A percentile compares a stretch with the other conserved stretches of the same genome.
These are phyloP conservation scores for Pleoardoris graminearum DNA, from an alignment of 2,329 filamentous ascomycete genomes.

Conservation along the genomic window DNA sequence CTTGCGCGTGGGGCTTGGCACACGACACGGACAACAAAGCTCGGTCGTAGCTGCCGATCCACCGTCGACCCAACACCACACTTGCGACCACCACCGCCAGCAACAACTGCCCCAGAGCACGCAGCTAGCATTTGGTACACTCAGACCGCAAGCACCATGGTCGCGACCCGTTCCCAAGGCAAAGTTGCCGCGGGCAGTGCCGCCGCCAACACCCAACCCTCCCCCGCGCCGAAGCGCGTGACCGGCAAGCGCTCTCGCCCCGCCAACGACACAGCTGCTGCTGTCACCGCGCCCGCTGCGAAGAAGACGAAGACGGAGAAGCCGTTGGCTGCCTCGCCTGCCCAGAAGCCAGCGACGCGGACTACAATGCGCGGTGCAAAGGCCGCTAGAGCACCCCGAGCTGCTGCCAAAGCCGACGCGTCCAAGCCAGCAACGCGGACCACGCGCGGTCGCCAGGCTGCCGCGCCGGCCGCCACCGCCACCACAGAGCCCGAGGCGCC, in stretches of 20 bases:
- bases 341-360: constrained; percentile 1
- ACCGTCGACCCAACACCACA: not conserved
- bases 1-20: not conserved
- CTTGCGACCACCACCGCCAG: not conserved
- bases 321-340: constrained; percentile 12
- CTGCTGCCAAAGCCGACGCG: constrained; percentile 16
- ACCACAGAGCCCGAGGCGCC: not conserved
- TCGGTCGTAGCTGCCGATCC: constrained; percentile 1
- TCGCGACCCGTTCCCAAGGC: constrained; percentile 38
- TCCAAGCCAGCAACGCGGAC: constrained; percentile 28
- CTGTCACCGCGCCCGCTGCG: not conserved
- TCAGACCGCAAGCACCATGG: constrained; percentile 24
- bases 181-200: constrained; percentile 27
- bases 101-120: not conserved
- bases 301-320: constrained; percentile 24
- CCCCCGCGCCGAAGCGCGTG: constrained; percentile 31
- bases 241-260: constrained; percentile 30
- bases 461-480: not conserved
- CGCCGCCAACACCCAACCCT: constrained; percentile 16
- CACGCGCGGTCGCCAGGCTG: constrained; percentile 27
- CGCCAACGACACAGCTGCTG: constrained; percentile 23
- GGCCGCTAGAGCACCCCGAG: constrained; percentile 18
- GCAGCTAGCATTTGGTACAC: too few relatives aligned
- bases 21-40: constrained; percentile 4
- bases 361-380: constrained; percentile 27